phyloP scores from a whole-genome alignment of 2,329 filamentous ascomycete genomes.

The Aspergillus glaucus region DNA sequence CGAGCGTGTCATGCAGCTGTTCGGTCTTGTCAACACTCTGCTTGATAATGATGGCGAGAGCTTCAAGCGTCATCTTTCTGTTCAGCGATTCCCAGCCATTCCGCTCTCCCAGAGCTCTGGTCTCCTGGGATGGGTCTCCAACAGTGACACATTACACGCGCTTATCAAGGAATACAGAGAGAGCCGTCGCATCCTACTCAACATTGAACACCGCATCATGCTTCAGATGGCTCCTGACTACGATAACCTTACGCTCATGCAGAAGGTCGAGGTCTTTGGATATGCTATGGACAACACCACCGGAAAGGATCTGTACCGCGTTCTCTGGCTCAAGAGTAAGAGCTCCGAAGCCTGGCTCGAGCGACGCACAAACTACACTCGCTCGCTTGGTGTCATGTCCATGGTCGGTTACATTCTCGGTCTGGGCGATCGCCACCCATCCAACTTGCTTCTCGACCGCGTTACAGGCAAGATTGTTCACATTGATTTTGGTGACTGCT shows the following conservation, averaged over 20 bases:
- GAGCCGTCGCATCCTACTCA: constrained; percentile 91
- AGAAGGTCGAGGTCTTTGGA: constrained; percentile 98
- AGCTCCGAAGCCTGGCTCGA: constrained; percentile 97
- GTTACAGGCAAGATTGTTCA: constrained; percentile 96
- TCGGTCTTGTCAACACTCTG: constrained; percentile 93
- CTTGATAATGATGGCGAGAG: constrained; percentile 90
- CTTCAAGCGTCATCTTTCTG: constrained; percentile 94
- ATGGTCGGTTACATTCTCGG: constrained; percentile 99
- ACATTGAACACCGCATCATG: constrained; percentile 99
- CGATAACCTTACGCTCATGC: constrained; percentile 97
- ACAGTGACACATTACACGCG: constrained; percentile 94
- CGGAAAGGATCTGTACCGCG: constrained; percentile 94
- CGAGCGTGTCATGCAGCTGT: constrained; percentile 98
- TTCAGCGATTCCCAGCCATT: constrained; percentile 94
- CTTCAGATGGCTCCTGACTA: constrained; percentile 99
- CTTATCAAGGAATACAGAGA: constrained; percentile 97
- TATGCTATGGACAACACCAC: constrained; percentile 99
- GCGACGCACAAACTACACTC: constrained; percentile 95
- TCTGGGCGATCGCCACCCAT: constrained; percentile 91
- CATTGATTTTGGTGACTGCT: constrained; percentile 98
- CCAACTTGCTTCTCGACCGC: constrained; percentile 94
- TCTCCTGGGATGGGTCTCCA: constrained; percentile 91
- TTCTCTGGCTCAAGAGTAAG: constrained; percentile 98
- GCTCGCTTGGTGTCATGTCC: constrained; percentile 97
- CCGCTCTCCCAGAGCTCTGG: constrained; percentile 94